Evolutionary conservation across 73 alveolate genomes (phyloP), one percentile per base, ranked within the genome.

Genomic region (Symbiodinium natans): DNA sequence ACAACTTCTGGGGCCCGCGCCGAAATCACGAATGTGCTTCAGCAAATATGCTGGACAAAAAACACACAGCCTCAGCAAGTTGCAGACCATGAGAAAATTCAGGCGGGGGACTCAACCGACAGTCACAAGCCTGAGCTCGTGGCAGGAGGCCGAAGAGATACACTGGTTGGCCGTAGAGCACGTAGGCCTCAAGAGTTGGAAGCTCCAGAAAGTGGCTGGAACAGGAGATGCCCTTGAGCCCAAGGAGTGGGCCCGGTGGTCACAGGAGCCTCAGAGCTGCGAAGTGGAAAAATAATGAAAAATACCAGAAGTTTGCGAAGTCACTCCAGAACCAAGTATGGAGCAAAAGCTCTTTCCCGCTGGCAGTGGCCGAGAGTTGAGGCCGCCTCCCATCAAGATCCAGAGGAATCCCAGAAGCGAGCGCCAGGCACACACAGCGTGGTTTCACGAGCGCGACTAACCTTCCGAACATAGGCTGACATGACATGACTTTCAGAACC

Each of bases 41-140:
- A 86, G 94, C 94, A 86, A 63, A 83, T 86, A 56, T 19, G 94
- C 94, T 56, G 94, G 94, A 86, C 94, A 86, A 46, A 86, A 86
- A n/a, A 86, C 94, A 38, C 94, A 86, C 56, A 86, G 29, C 94
- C 94, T 86, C 41, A 36, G 59, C 59, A 46, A 9, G 59, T 6
- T 9, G 59, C 13, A 46, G 59, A 46, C 59, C 59, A 46, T 6
- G 59, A n/a, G n/a, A n/a, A n/a, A n/a, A n/a, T n/a, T n/a, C n/a
- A n/a, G n/a, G n/a, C n/a, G n/a, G n/a, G n/a, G 13, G 6, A 13
- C 59, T 13, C 59, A 46, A 6, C 13, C 59, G 21, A 46, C 59
- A 46, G 13, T 13, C 59, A 46, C 59, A 46, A 46, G 34, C 27
- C 38, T 63, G 33, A 63, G 75, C 84, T 1, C 83, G 31, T 23